Base-by-base conservation (phyloP, 2,329 filamentous ascomycete genomes). In the Colletotrichum phormii region DNA sequence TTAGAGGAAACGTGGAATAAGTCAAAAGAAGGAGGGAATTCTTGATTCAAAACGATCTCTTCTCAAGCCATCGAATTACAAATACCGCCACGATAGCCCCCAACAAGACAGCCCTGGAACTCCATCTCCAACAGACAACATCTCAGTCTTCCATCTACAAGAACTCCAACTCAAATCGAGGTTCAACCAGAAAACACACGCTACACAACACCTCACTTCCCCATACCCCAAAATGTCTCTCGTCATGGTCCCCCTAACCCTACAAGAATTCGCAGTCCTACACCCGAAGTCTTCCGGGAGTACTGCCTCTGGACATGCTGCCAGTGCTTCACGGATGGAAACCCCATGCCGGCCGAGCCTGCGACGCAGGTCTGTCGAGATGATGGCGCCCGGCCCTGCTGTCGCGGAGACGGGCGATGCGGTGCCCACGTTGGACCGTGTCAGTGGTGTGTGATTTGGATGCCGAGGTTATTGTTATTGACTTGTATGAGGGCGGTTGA, bases 1-100 rank as follows among this genome's bases (percentile, higher is more conserved):
- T 49, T n/a, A 4, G 42, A 15, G 42, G 8, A 49, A 49, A 4
- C 15, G 42, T 2, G 1, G 18, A 49, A n/a, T 7, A n/a, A n/a
- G 42, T n/a, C 8, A 3, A n/a, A 0, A 0, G 42, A 15, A 8
- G 3, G 8, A 49, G 18, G 0, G n/a, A 4, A 0, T 9, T n/a
- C 3, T 2, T 49, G 42, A 49, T 8, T 49, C 42, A 49, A 18
- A 8, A 0, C 4, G 6, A 49, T 42, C 13, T 18, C 37, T 42
- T 42, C 13, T 18, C 5, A 42, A 18, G 24, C 24, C 15, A 2
- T 0, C 6, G 18, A 49, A 49, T 15, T 49, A 49, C 42, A 49
- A 49, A 49, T 49, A 49, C 18, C 0, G 42, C 4, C 7, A n/a
- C 18, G 18, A n/a, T 46, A 0, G 4, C 18, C 15, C 42, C 18